Conservation (phyloP, 352 stramenopile genomes). For the Pythium phragmiticola region DNA sequence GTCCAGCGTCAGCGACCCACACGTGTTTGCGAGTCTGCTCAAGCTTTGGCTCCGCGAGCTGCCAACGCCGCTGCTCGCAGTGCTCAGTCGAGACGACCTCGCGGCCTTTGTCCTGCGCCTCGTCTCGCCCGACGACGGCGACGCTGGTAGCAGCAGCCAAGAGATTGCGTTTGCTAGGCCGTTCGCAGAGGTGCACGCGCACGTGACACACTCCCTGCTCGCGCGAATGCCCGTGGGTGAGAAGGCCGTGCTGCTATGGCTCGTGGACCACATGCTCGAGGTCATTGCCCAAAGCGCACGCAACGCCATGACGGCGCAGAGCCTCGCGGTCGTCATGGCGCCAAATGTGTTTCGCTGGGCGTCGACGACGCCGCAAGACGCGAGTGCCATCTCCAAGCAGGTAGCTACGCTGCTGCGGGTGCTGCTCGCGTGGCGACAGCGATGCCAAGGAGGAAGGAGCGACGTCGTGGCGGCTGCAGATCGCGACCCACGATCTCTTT, state of each 20-base stretch:
- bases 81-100: conserved; percentile 19
- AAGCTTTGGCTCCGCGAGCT: conserved; percentile 70
- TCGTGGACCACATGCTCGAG: conserved; percentile 69
- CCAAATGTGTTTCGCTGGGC: conserved; percentile 51
- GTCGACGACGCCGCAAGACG: conserved; percentile 24
- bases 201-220: conserved; percentile 23
- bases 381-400: conserved; percentile 25
- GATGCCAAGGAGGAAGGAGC: background rate
- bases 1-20: conserved; percentile 34
- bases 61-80: conserved; percentile 36
- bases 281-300: conserved; percentile 31
- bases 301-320: conserved; percentile 58
- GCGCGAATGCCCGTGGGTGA: conserved; percentile 32
- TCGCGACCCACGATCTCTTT: background rate
- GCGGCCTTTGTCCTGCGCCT: conserved; percentile 22
- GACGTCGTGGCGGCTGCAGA: background rate
- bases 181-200: conserved; percentile 7
- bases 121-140: conserved; percentile 14
- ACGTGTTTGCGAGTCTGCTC: conserved; percentile 58
- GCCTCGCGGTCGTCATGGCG: conserved; percentile 53
- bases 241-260: conserved; percentile 49
- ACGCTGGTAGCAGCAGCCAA: background rate
- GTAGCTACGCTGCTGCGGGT: conserved; percentile 44
- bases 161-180: conserved; percentile 17
- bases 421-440: conserved; percentile 37